Percentiles rank a stretch among this genome's conserved stretches.
These are phyloP conservation scores for Rhodofomes roseus DNA, from an alignment of 1,284 basidiomycete species.

Conservation along the genomic window DNA sequence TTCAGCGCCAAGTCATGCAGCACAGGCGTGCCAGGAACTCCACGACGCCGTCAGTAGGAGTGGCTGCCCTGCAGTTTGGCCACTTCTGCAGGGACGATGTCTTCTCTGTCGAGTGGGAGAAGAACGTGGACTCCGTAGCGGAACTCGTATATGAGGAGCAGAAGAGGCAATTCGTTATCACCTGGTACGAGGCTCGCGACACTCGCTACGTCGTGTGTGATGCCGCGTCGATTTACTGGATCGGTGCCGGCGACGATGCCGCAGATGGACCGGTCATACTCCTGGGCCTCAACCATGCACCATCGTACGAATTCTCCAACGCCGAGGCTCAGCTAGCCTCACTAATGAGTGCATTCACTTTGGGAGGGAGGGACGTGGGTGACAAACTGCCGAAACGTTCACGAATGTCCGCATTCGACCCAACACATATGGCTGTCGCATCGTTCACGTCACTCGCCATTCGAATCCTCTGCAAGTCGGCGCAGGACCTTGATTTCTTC, in stretches of 20 bases:
- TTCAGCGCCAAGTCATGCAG: conserved; percentile 43
- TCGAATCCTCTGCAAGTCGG: conserved; percentile 42
- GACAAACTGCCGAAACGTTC: no score
- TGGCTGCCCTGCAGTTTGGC: conserved; percentile 44
- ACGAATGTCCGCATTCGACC: conserved; percentile 20
- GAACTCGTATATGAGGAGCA: conserved; percentile 40
- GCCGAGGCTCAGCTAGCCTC: no score
- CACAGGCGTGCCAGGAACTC: conserved; percentile 22
- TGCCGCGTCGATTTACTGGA: conserved; percentile 38
- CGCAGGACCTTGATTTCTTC: conserved; percentile 35
- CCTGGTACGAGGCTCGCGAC: conserved; percentile 16
- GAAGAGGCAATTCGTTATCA: conserved; percentile 43
- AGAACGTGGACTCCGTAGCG: conserved; percentile 17
- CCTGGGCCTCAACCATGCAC: conserved; percentile 40
- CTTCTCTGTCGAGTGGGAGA: conserved; percentile 57
- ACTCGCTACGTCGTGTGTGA: conserved; percentile 39
- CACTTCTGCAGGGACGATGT: conserved; percentile 51
- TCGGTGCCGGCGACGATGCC: conserved; percentile 30
- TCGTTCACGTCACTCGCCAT: conserved; percentile 47
- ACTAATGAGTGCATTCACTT: no score
- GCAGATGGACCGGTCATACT: conserved; percentile 34
- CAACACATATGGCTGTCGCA: conserved; percentile 26
- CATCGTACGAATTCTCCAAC: conserved; percentile 36
- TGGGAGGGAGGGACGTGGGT: no score
- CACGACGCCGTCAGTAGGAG: conserved; percentile 25